Percentiles rank a stretch among this genome's conserved stretches.
Conservation (phyloP, 768 basidiomycete genomes). For the Leccinum disarticulatum region DNA sequence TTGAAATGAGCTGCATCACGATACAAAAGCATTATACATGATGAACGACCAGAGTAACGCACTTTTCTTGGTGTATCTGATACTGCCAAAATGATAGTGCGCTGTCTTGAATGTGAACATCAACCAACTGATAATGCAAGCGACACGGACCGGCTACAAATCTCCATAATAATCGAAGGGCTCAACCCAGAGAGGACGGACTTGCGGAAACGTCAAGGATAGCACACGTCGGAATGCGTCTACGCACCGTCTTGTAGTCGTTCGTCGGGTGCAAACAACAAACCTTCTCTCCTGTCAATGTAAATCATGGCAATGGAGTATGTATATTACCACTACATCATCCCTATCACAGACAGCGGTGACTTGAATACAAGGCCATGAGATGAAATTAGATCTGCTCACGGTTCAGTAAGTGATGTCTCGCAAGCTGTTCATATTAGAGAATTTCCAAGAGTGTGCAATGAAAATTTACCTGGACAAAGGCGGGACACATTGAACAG, state of each 20-base stretch:
- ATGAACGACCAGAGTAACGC: slow-evolving; percentile 9
- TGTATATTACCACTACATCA: slow-evolving; percentile 56
- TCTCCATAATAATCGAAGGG: slow-evolving; percentile 75
- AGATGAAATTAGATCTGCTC: slow-evolving; percentile 19
- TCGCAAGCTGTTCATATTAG: slow-evolving; percentile 63
- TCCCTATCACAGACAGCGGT: slow-evolving; percentile 27
- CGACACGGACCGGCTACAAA: slow-evolving; percentile 65
- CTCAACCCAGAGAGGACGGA: slow-evolving; percentile 82
- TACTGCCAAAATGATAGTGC: slow-evolving; percentile 92
- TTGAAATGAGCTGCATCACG: slow-evolving; percentile 56
- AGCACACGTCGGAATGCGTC: slow-evolving; percentile 18
- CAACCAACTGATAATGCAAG: not conserved
- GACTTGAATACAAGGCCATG: not conserved
- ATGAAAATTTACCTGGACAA: slow-evolving; percentile 61
- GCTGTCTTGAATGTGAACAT: slow-evolving; percentile 35
- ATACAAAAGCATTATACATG: not conserved
- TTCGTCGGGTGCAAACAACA: slow-evolving; percentile 84
- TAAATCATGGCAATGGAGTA: not conserved
- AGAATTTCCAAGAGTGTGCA: not conserved
- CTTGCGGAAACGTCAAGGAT: slow-evolving; percentile 37
- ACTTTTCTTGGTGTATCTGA: slow-evolving; percentile 86
- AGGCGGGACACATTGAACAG: slow-evolving; percentile 74
- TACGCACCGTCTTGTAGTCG: slow-evolving; percentile 85
- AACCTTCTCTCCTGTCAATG: slow-evolving; percentile 44
- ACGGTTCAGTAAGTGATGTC: slow-evolving; percentile 79